Evolutionary conservation across 2,329 filamentous ascomycete species (phyloP).

Genomic region (Dactylellina parvicollis): DNA sequence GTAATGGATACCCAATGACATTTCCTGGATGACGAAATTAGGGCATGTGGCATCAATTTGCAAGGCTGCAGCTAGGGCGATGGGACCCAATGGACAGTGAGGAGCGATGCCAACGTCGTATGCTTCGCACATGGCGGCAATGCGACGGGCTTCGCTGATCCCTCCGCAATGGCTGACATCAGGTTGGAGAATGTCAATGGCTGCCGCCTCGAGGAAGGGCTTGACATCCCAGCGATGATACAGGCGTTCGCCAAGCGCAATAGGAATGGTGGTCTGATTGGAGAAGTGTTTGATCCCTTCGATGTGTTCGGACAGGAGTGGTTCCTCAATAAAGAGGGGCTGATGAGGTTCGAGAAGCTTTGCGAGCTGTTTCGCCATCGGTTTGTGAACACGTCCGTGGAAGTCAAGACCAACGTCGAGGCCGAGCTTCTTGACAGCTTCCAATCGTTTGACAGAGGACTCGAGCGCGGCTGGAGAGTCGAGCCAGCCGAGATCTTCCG

Average conservation of each 20-base stretch:
- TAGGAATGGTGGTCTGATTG: conserved; percentile 70
- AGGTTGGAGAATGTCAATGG: conserved; percentile 77
- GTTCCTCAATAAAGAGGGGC: conserved; percentile 81
- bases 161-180: conserved; percentile 78
- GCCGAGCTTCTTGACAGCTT: conserved; percentile 74
- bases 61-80: conserved; percentile 76
- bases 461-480: conserved; percentile 75
- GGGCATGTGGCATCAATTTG: conserved; percentile 71
- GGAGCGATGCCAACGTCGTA: conserved; percentile 74
- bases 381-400: conserved; percentile 78
- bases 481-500: conserved; percentile 78
- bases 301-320: conserved; percentile 74
- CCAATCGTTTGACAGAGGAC: conserved; percentile 73
- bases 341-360: conserved; percentile 72
- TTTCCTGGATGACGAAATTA: conserved; percentile 80
- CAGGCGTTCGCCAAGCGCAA: conserved; percentile 77
- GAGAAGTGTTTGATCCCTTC: conserved; percentile 73
- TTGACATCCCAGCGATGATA: conserved; percentile 79
- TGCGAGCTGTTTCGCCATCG: conserved; percentile 82
- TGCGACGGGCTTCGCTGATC: conserved; percentile 75
- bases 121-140: conserved; percentile 76
- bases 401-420: conserved; percentile 81
- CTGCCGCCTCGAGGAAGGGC: conserved; percentile 74
- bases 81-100: conserved; percentile 77
- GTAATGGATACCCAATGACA: conserved; percentile 83